Percentiles rank a stretch among this genome's conserved stretches.
Conservation (phyloP, 768 basidiomycete species). For the Podaxis sp. region DNA sequence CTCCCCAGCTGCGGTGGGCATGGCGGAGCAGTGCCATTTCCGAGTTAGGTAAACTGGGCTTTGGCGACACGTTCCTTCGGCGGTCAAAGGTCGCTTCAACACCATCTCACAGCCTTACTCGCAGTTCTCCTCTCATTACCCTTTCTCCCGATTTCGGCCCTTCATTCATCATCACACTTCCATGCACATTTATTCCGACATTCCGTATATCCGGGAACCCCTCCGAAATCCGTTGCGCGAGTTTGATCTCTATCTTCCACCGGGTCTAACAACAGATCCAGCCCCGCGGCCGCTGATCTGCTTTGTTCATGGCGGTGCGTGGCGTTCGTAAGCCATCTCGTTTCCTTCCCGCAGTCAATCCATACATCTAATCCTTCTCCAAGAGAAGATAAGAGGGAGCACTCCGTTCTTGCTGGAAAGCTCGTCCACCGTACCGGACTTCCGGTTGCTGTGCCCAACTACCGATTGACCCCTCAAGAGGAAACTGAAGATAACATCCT, state of each 20-base stretch:
- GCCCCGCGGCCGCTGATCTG: slow-evolving; percentile 47
- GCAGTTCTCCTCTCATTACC: neutral
- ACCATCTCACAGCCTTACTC: neutral
- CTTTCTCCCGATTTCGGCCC: neutral
- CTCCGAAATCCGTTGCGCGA: slow-evolving; percentile 34
- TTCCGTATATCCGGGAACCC: slow-evolving; percentile 36
- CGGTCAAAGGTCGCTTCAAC: neutral
- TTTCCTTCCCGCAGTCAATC: neutral
- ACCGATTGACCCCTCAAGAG: slow-evolving; percentile 60
- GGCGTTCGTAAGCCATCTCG: slow-evolving; percentile 60
- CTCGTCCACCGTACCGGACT: slow-evolving; percentile 50
- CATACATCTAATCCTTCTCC: slow-evolving; percentile 6
- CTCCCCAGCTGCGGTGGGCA: neutral
- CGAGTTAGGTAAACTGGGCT: neutral
- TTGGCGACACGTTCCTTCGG: neutral
- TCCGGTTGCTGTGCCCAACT: slow-evolving; percentile 75
- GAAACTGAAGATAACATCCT: slow-evolving; percentile 38
- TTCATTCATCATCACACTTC: neutral
- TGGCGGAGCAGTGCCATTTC: neutral
- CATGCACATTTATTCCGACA: slow-evolving; percentile 31
- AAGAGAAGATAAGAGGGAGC: slow-evolving; percentile 74
- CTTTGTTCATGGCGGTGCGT: slow-evolving; percentile 85
- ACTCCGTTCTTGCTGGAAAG: slow-evolving; percentile 50
- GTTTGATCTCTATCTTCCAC: slow-evolving; percentile 58
- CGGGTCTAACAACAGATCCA: neutral